Evolutionary conservation across 148 eudicot genomes (phyloP), one percentile per base, ranked within the genome.

Genomic region (Chenopodium formosanum): DNA sequence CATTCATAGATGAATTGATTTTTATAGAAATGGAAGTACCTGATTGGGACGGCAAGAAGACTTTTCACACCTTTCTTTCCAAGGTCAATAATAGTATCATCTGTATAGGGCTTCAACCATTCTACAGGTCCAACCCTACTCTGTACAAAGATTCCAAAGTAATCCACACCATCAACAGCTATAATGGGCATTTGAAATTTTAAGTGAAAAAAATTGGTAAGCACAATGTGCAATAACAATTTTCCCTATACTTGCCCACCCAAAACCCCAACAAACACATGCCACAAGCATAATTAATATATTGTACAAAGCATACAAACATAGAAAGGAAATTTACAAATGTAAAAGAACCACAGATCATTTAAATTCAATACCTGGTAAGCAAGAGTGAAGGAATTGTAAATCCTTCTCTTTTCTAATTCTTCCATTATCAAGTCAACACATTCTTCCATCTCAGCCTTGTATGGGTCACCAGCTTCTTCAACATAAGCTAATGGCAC

Each of bases 51-150:
- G 50, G 99, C 99, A 67, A 95, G 89, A 86, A 95, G 95, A 83
- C 91, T 92, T 87, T 95, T 92, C 69, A 95, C 94, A 66, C 99
- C 99, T 89, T 86, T 93, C 86, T 88, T 81, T 75, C 99, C 99
- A 67, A 95, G 97, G 77, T 95, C 97, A 83, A 93, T 62, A 10
- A 95, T 93, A 56, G 94, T 93, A 78, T 92, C 93, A 86, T 95
- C 99, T 29, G 99, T 95, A 82, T 95, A 95, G 40, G 99, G 99
- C 86, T 93, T 95, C 88, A 95, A 86, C 99, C 99, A 95, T 80
- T 95, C 99, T 81, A 95, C 99, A 58, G 99, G 99, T 80, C 99
- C 99, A 83, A 95, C 99, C 86, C 99, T 91, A 88, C 99, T 95
- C 99, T 95, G 90, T 72, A 88, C 63, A 53, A 66, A 81, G 74